phyloP scores from a whole-genome alignment of 805 yeast species.

The Candida oleophila region DNA sequence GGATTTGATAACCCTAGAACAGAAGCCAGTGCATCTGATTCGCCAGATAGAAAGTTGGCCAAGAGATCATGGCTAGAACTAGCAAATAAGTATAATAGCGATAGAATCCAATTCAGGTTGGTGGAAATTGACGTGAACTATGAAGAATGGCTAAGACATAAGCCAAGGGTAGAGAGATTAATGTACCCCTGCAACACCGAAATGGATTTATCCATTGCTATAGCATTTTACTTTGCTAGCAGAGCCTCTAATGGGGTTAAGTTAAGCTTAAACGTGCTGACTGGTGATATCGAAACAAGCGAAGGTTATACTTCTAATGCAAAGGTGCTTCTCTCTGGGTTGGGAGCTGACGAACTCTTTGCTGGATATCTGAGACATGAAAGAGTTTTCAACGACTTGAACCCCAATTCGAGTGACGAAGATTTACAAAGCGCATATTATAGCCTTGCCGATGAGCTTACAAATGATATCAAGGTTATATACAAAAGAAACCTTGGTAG shows the following conservation, averaged over 20 bases:
- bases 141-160: slow-evolving; percentile 55
- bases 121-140: slow-evolving; percentile 75
- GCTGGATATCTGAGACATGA: slow-evolving; percentile 94
- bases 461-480: slow-evolving; percentile 68
- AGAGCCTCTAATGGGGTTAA: slow-evolving; percentile 45
- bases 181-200: slow-evolving; percentile 87
- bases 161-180: slow-evolving; percentile 53
- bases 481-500: slow-evolving; percentile 82
- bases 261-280: slow-evolving; percentile 7
- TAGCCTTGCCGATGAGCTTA: slow-evolving; percentile 57
- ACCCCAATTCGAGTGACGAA: slow-evolving; percentile 13
- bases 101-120: slow-evolving; percentile 43
- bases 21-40: slow-evolving; percentile 51
- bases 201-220: slow-evolving; percentile 93
- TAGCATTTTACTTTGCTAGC: slow-evolving; percentile 92
- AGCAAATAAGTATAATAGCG: slow-evolving; percentile 35
- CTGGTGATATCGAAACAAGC: slow-evolving; percentile 8
- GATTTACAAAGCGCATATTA: slow-evolving; percentile 23
- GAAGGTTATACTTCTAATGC: slow-evolving; percentile 49
- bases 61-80: slow-evolving; percentile 58
- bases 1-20: slow-evolving; percentile 91
- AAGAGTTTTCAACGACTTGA: slow-evolving; percentile 37
- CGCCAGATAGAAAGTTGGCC: slow-evolving; percentile 86
- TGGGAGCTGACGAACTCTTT: slow-evolving; percentile 96
- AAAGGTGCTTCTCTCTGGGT: slow-evolving; percentile 80